Evolutionary conservation across 164 flowering plant genomes (phyloP), one percentile per base, ranked within the genome.

Genomic region (Taxillus chinensis): DNA sequence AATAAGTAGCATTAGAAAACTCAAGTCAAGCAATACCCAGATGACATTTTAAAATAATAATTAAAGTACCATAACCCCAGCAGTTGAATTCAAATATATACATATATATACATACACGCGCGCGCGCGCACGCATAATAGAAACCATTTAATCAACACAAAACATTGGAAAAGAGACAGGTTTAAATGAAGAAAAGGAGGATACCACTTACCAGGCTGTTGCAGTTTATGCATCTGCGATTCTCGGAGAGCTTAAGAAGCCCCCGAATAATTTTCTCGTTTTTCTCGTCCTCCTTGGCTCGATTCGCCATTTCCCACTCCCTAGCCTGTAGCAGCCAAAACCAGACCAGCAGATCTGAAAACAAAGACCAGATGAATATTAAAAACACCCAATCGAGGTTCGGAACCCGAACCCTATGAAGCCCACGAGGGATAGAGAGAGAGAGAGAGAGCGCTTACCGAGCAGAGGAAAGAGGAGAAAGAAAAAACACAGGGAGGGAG

Each of bases 221-320:
- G 64, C 98, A 92, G 70, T 92, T 92, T 62, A 89, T 83, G 64
- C 98, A 92, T 69, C 83, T 77, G 16, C 87, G 82, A 75, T 92
- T 92, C 41, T 72, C 84, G 0, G 89, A 80, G 27, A 79, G 87
- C 61, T 89, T 92, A 43, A 87, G 81, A 63, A 92, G 91, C 64
- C 85, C 80, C 10, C 99, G 82, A 62, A 93, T 93, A 60, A 78
- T 77, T 67, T 81, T 79, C 78, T 93, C 99, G 54, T 89, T 87
- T 67, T 79, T 90, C 77, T 93, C 98, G 16, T 89, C 98, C 57
- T 92, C 98, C 77, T 83, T 92, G 71, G 82, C 13, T 62, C 92
- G 76, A 79, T 54, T 88, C 41, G 91, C 90, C 99, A 93, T 93
- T 67, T 59, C 50, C 9, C 51, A 8, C 12, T 14, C 12, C 13